These are phyloP conservation scores for Dioscorea zingiberensis DNA, from an alignment of 106 monocot genomes.

Conservation along the genomic window DNA sequence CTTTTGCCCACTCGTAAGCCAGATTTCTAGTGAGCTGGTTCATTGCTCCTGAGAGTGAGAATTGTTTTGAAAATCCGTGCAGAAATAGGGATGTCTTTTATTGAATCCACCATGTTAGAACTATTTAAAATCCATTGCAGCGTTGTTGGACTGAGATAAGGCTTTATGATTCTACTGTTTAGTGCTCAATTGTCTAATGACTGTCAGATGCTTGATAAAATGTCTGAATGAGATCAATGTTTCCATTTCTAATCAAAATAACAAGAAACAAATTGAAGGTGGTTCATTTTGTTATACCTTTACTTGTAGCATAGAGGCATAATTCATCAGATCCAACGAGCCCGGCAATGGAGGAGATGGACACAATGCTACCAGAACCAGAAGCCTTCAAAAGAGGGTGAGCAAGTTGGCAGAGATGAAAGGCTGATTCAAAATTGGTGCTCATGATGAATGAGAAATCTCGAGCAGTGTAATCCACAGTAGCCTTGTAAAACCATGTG, in stretches of 20 bases:
- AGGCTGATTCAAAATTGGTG: constrained; percentile 50
- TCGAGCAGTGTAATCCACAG: constrained; percentile 14
- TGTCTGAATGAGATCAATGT: too few relatives aligned
- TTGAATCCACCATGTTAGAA: too few relatives aligned
- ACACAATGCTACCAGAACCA: constrained; percentile 26
- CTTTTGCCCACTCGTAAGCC: too few relatives aligned
- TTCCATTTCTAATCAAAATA: background rate
- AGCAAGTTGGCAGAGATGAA: constrained; percentile 57
- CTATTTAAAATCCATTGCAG: too few relatives aligned
- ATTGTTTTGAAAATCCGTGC: too few relatives aligned
- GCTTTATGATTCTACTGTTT: too few relatives aligned
- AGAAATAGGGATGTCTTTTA: too few relatives aligned
- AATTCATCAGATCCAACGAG: background rate
- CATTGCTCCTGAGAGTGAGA: too few relatives aligned
- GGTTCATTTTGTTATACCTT: constrained; percentile 23
- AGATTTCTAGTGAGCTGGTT: too few relatives aligned
- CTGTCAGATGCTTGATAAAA: too few relatives aligned
- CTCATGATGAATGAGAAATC: constrained; percentile 23
- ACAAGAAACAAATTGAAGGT: background rate
- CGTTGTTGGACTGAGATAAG: too few relatives aligned
- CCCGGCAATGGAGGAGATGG: constrained; percentile 38
- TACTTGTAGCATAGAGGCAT: constrained; percentile 24
- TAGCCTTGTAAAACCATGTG: constrained; percentile 2
- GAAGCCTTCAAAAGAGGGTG: constrained; percentile 52
- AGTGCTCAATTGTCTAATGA: too few relatives aligned